A percentile compares a stretch with the other conserved stretches of the same genome.
Conservation (phyloP, 495 filamentous ascomycete species). For the Apodospora peruviana region DNA sequence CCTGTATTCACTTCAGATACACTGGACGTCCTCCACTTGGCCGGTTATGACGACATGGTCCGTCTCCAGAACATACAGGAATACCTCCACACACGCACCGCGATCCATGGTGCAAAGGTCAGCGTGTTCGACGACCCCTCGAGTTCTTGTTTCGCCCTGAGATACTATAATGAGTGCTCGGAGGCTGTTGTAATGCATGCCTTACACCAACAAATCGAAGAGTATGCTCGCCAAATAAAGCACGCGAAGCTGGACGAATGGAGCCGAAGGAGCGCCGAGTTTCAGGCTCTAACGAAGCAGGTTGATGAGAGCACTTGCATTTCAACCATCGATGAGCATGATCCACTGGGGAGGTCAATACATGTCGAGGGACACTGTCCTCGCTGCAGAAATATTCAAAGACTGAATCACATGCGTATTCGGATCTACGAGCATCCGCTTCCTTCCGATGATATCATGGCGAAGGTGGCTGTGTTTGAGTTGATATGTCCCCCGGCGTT, state of each 20-base stretch:
- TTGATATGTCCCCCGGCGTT: slow-evolving; percentile 32
- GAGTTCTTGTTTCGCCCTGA: slow-evolving; percentile 37
- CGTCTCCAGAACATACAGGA: slow-evolving; percentile 43
- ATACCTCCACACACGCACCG: slow-evolving; percentile 36
- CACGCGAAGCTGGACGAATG: slow-evolving; percentile 39
- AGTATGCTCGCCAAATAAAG: slow-evolving; percentile 20
- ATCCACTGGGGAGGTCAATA: slow-evolving; percentile 1
- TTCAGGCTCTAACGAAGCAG: slow-evolving; percentile 32
- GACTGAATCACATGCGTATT: slow-evolving; percentile 31
- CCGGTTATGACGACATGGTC: slow-evolving; percentile 34
- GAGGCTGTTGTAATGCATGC: slow-evolving; percentile 18
- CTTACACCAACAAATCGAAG: slow-evolving; percentile 30
- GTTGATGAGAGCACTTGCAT: slow-evolving; percentile 23
- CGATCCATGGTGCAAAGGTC: slow-evolving; percentile 4
- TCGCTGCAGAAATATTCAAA: slow-evolving; percentile 24
- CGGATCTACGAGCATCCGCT: slow-evolving; percentile 42
- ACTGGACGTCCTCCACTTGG: slow-evolving; percentile 46
- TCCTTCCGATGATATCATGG: slow-evolving; percentile 23
- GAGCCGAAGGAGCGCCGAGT: slow-evolving; percentile 25
- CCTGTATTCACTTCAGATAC: slow-evolving; percentile 39
- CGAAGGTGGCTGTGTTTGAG: slow-evolving; percentile 39
- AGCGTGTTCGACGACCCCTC: slow-evolving; percentile 41
- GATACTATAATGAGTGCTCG: slow-evolving; percentile 33
- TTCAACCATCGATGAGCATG: slow-evolving; percentile 15
- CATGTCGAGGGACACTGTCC: slow-evolving; percentile 28